Percentiles rank a stretch among this genome's conserved stretches.
Conservation (phyloP, 108 stramenopile species). For the Craspedostauros australis region DNA sequence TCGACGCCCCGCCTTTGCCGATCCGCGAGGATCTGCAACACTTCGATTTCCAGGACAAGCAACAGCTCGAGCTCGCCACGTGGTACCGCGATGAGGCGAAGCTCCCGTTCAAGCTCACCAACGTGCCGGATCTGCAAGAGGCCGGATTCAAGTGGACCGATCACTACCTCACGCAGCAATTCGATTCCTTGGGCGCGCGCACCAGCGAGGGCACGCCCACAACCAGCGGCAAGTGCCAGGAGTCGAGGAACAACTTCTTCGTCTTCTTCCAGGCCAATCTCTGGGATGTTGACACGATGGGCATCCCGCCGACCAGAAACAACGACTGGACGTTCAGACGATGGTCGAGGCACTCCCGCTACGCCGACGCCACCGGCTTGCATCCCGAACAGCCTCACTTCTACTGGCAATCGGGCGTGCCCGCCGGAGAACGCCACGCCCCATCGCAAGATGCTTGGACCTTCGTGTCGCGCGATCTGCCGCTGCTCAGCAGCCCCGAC, state of each 20-base stretch:
- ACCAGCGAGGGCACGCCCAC: background rate
- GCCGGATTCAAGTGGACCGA: constrained; percentile 66
- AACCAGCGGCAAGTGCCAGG: constrained; percentile 43
- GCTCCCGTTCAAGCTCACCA: constrained; percentile 63
- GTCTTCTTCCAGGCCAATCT: constrained; percentile 44
- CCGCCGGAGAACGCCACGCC: constrained; percentile 33
- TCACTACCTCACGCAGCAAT: constrained; percentile 49
- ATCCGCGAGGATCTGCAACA: constrained; percentile 51
- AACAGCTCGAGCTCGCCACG: constrained; percentile 39
- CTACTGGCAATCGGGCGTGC: constrained; percentile 58
- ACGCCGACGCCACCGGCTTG: constrained; percentile 55
- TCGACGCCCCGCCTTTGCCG: constrained; percentile 45
- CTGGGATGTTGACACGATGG: constrained; percentile 51
- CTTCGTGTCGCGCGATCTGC: constrained; percentile 58
- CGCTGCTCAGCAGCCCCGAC: constrained; percentile 50
- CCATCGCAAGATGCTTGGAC: constrained; percentile 27
- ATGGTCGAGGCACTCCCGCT: constrained; percentile 54
- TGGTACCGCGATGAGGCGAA: constrained; percentile 41
- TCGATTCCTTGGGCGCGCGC: constrained; percentile 12
- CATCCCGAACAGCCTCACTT: constrained; percentile 45
- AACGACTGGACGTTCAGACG: constrained; percentile 48
- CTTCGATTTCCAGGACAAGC: constrained; percentile 50
- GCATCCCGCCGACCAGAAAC: constrained; percentile 49
- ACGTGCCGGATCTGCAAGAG: constrained; percentile 56
- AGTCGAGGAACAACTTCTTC: constrained; percentile 59